Evolutionary conservation across 1,284 basidiomycete species (phyloP).

Genomic region (Sanghuangporus weigelae): DNA sequence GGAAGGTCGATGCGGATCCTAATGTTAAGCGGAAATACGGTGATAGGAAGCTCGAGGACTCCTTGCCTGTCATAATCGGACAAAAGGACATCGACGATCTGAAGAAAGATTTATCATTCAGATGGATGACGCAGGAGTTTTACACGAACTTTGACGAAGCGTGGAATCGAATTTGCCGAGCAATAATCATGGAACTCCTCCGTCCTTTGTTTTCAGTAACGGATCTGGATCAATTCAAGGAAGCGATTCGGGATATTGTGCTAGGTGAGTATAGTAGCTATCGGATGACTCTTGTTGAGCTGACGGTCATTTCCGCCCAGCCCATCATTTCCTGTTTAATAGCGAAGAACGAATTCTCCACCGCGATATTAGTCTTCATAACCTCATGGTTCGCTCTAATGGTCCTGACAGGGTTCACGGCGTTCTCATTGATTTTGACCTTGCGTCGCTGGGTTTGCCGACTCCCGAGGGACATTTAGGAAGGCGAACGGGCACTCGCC

Average conservation of each 20-base stretch:
- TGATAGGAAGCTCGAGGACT: background rate
- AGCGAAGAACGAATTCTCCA: background rate
- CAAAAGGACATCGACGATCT: background rate
- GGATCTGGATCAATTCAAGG: background rate
- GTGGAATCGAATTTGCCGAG: background rate
- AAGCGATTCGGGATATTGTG: background rate
- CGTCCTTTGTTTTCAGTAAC: background rate
- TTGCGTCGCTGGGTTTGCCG: background rate
- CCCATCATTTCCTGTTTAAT: background rate
- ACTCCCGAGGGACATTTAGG: background rate
- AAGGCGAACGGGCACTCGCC: background rate
- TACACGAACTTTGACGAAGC: background rate
- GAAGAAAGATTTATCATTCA: background rate
- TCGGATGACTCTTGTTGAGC: background rate
- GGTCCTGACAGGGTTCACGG: background rate
- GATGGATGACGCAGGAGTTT: background rate
- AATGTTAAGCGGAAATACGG: background rate
- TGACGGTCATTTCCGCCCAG: background rate
- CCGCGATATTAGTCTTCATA: background rate
- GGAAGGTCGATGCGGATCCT: background rate
- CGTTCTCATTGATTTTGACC: background rate
- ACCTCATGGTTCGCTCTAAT: background rate
- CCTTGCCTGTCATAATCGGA: background rate
- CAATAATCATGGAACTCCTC: background rate
- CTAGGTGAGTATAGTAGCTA: background rate